A percentile compares a stretch with the other conserved stretches of the same genome.
Evolutionary conservation across 2,329 filamentous ascomycete genomes (phyloP).

Genomic region (Aureobasidium sp.): DNA sequence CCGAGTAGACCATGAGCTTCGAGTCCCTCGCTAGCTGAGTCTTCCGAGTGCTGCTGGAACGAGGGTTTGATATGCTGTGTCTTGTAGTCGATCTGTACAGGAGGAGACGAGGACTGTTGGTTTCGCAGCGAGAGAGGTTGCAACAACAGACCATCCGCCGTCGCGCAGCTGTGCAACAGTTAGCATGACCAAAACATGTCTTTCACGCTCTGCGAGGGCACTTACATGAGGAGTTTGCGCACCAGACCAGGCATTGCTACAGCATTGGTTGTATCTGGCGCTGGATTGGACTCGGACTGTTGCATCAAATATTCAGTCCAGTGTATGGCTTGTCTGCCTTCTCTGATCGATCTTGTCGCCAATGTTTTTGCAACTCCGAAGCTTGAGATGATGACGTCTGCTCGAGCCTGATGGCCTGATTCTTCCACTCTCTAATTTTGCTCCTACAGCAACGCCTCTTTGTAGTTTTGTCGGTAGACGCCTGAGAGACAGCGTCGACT

Average conservation of each 20-base stretch:
- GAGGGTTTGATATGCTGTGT: constrained; percentile 47
- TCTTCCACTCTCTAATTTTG: neutral
- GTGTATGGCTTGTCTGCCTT: neutral
- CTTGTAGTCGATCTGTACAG: constrained; percentile 65
- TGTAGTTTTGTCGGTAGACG: neutral
- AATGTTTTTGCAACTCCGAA: constrained; percentile 11
- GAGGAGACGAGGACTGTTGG: constrained; percentile 42
- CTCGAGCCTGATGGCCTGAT: constrained; percentile 1
- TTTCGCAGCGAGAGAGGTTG: constrained; percentile 57
- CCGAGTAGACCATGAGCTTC: constrained; percentile 51
- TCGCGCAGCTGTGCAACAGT: constrained; percentile 42
- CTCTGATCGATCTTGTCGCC: neutral
- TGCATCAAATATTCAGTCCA: neutral
- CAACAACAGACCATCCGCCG: constrained; percentile 74
- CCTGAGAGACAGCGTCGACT: neutral
- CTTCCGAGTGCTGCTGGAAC: constrained; percentile 33
- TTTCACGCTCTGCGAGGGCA: neutral
- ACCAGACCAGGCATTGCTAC: constrained; percentile 64
- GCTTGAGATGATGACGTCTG: constrained; percentile 10
- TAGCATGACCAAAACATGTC: neutral
- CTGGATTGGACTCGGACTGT: neutral
- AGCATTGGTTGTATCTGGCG: constrained; percentile 6
- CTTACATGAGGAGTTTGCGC: constrained; percentile 66
- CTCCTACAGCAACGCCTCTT: constrained; percentile 10
- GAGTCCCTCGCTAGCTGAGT: constrained; percentile 35